Percentiles rank a stretch among this genome's conserved stretches.
Conservation (phyloP, 2,329 filamentous ascomycete species). For the Xylariales sp. region DNA sequence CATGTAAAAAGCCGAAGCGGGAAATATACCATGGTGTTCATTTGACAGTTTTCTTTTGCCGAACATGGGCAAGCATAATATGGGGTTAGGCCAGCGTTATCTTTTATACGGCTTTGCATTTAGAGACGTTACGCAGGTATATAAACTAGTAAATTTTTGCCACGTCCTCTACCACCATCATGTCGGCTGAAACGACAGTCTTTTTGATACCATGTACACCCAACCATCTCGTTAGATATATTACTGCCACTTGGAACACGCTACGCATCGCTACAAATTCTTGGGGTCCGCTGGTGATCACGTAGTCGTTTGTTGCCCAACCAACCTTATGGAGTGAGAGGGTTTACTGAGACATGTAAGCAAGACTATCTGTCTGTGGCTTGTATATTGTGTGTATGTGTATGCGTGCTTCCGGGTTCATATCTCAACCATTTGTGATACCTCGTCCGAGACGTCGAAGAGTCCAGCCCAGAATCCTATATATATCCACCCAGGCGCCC, state of each 20-base stretch:
- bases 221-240: not conserved
- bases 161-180: not conserved
- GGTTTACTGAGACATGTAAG: not conserved
- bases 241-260: not conserved
- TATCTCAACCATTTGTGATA: not conserved
- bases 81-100: conserved; percentile 26
- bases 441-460: not conserved
- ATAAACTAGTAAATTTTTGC: conserved; percentile 24
- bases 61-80: conserved; percentile 24
- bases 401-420: not conserved
- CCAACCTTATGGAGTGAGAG: not conserved
- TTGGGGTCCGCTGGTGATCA: not conserved
- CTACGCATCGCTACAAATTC: not conserved
- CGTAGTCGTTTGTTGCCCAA: not conserved
- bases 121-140: conserved; percentile 33
- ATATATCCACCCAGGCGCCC: too few species aligned
- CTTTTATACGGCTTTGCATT: conserved; percentile 28
- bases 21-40: conserved; percentile 23
- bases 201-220: not conserved
- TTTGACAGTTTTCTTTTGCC: conserved; percentile 30
- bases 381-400: not conserved
- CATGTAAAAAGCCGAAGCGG: conserved; percentile 33
- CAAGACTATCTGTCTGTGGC: not conserved
- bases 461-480: too few species aligned
- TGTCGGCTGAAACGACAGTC: not conserved